These are phyloP conservation scores for Dactylellina drechsleri DNA, from an alignment of 2,329 filamentous ascomycete genomes.

Conservation along the genomic window DNA sequence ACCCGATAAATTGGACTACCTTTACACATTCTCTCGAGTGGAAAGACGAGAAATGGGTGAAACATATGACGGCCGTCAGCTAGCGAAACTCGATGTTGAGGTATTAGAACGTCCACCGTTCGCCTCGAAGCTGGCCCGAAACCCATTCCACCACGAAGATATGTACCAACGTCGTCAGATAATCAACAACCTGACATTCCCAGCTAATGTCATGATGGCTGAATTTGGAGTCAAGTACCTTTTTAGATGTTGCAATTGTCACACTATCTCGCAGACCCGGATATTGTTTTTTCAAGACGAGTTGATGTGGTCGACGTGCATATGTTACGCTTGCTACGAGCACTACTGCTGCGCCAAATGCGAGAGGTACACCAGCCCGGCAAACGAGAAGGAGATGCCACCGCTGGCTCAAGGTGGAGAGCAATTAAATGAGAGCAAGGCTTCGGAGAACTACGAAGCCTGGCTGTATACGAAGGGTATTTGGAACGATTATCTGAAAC, in stretches of 20 bases:
- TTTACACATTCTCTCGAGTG: slow-evolving; percentile 6
- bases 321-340: slow-evolving; percentile 19
- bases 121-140: slow-evolving; percentile 7
- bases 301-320: slow-evolving; percentile 27
- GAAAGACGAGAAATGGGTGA: not conserved
- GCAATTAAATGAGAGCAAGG: slow-evolving; percentile 2
- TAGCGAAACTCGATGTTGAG: slow-evolving; percentile 16
- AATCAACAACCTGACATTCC: slow-evolving; percentile 38
- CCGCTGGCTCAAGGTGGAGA: not conserved
- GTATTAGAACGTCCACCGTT: slow-evolving; percentile 8
- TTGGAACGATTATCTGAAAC: slow-evolving; percentile 32
- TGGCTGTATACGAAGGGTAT: slow-evolving; percentile 38
- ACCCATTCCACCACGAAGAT: slow-evolving; percentile 36
- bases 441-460: slow-evolving; percentile 29
- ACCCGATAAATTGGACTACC: slow-evolving; percentile 18
- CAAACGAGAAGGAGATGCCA: not conserved
- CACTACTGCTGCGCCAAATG: slow-evolving; percentile 33
- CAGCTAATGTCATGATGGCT: slow-evolving; percentile 32
- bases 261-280: not conserved
- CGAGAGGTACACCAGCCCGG: slow-evolving; percentile 16
- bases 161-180: slow-evolving; percentile 45
- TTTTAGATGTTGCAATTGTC: slow-evolving; percentile 37
- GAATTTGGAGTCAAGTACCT: slow-evolving; percentile 31
- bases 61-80: not conserved
- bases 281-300: slow-evolving; percentile 42